Evolutionary conservation across 495 filamentous ascomycete species (phyloP).

Genomic region (Trichoderma gamsii): DNA sequence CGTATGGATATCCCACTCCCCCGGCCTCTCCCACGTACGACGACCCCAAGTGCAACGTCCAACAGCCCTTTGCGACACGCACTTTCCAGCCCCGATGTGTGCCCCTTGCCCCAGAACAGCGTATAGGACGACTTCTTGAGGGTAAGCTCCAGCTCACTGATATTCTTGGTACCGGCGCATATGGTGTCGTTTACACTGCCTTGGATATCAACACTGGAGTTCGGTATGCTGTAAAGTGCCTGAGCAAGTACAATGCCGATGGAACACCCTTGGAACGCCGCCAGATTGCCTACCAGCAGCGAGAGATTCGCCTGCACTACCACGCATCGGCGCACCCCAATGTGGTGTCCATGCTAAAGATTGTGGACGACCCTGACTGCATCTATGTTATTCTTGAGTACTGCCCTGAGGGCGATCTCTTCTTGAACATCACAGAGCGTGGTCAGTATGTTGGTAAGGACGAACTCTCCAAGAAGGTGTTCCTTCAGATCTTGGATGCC

Average conservation of each 20-base stretch:
- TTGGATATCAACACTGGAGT: constrained; percentile 77
- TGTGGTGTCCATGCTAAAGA: constrained; percentile 89
- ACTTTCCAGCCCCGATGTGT: constrained; percentile 29
- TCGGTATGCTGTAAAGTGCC: constrained; percentile 86
- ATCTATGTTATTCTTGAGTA: constrained; percentile 96
- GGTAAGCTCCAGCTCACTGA: constrained; percentile 74
- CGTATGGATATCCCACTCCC: constrained; percentile 48
- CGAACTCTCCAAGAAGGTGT: constrained; percentile 73
- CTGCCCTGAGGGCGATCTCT: constrained; percentile 95
- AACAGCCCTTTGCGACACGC: constrained; percentile 20
- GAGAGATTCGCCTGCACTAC: constrained; percentile 90
- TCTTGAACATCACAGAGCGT: constrained; percentile 92
- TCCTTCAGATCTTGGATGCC: constrained; percentile 96
- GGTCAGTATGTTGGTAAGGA: constrained; percentile 93
- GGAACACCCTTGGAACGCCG: constrained; percentile 74
- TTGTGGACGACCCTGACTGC: constrained; percentile 87
- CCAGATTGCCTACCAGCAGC: constrained; percentile 82
- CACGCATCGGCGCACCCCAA: constrained; percentile 82
- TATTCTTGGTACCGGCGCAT: constrained; percentile 89
- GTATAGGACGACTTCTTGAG: constrained; percentile 77
- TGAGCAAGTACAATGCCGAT: constrained; percentile 72
- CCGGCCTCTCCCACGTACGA: constrained; percentile 46
- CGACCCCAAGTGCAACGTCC: constrained; percentile 34
- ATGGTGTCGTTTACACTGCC: constrained; percentile 94
- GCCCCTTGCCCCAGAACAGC: constrained; percentile 64